Evolutionary conservation across 2,329 filamentous ascomycete genomes (phyloP).

Genomic region (Fusarium austroafricanum): DNA sequence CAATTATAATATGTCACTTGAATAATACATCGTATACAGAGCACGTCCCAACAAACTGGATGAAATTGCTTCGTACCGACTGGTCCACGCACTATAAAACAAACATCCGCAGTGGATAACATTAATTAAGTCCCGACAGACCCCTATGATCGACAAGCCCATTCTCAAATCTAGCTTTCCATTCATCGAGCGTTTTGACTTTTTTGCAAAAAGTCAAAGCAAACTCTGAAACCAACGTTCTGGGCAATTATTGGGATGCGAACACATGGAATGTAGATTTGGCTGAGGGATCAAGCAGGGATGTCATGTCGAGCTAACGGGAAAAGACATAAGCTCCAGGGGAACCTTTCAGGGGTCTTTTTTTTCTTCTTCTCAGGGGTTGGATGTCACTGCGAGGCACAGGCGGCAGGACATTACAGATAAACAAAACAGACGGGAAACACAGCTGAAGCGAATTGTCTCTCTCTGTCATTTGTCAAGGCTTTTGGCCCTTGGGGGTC

Average conservation of each 20-base stretch:
- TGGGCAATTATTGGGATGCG: background rate
- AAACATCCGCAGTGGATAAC: conserved; percentile 11
- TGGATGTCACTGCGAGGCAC: background rate
- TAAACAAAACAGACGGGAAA: conserved; percentile 2
- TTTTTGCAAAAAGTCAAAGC: background rate
- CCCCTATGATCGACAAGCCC: background rate
- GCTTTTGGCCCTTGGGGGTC: background rate
- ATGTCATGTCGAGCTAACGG: conserved; percentile 4
- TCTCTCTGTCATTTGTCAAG: no score
- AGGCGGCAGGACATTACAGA: background rate
- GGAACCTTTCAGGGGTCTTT: conserved; percentile 32
- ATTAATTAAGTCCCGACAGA: background rate
- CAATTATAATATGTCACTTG: no score
- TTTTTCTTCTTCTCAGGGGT: conserved; percentile 21
- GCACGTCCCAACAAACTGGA: no score
- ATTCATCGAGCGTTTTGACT: background rate
- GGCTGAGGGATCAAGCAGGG: background rate
- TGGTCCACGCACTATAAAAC: conserved; percentile 6
- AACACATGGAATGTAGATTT: conserved; percentile 1
- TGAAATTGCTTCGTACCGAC: no score
- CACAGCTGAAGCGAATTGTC: background rate
- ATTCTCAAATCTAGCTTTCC: background rate
- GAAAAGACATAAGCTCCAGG: conserved; percentile 27
- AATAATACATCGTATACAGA: no score
- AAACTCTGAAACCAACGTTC: background rate